A percentile compares a stretch with the other conserved stretches of the same genome.
These are phyloP conservation scores for Apiotrichum sp. DNA, from an alignment of 1,284 basidiomycete genomes.

Conservation along the genomic window DNA sequence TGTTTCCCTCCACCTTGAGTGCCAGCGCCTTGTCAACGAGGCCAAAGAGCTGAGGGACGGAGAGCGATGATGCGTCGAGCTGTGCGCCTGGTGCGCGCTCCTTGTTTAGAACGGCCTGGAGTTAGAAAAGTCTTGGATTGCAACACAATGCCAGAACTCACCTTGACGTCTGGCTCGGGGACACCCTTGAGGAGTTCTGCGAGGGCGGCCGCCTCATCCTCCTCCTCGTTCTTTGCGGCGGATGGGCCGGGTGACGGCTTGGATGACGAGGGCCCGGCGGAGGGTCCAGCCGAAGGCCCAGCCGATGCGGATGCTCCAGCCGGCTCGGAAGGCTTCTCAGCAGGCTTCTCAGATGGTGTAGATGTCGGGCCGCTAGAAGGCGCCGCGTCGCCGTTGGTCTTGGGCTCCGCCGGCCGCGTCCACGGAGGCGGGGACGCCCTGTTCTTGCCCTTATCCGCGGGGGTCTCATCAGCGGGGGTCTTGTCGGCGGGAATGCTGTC, in stretches of 20 bases:
- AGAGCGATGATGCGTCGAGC: not conserved
- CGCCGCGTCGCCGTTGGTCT: no score
- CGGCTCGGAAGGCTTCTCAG: not conserved
- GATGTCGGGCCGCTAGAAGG: no score
- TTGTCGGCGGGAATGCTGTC: no score
- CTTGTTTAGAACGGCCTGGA: not conserved
- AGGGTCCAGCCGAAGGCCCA: not conserved
- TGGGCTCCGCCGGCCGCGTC: not conserved
- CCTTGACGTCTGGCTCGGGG: not conserved
- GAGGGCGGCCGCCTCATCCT: not conserved
- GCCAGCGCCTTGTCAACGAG: constrained; percentile 23
- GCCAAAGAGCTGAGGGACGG: constrained; percentile 13
- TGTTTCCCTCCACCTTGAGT: constrained; percentile 36
- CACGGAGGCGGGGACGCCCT: not conserved
- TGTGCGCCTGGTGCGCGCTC: not conserved
- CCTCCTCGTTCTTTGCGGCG: not conserved
- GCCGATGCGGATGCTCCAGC: not conserved
- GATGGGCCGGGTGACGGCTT: not conserved
- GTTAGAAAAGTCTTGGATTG: not conserved
- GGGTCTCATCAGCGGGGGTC: no score
- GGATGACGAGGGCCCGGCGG: no score
- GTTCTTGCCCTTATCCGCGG: no score
- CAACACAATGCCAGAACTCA: not conserved
- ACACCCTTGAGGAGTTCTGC: not conserved
- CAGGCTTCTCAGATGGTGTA: not conserved